These are phyloP conservation scores for Tilletia horrida DNA, from an alignment of 1,284 basidiomycete genomes.

Conservation along the genomic window DNA sequence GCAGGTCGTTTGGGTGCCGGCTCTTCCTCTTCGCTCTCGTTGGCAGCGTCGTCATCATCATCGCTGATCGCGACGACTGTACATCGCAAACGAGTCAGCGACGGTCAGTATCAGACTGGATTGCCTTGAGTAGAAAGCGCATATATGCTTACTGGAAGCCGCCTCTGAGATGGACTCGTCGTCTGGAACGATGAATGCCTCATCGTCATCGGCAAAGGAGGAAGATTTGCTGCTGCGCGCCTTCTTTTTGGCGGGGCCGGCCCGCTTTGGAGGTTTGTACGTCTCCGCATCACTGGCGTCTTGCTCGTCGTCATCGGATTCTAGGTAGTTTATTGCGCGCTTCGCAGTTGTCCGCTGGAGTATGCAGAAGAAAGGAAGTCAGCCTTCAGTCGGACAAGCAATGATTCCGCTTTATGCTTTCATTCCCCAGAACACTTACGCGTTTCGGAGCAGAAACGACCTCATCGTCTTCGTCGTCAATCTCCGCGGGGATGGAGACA, in stretches of 20 bases:
- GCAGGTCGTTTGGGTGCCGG: not conserved
- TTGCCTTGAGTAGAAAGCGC: not conserved
- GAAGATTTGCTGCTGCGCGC: not conserved
- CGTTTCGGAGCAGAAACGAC: not conserved
- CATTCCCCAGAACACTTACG: too few species aligned
- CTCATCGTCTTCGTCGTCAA: conserved; percentile 30
- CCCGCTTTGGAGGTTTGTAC: not conserved
- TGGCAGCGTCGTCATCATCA: not conserved
- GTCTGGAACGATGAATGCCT: conserved; percentile 36
- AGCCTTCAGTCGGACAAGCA: too few species aligned
- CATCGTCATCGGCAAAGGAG: conserved; percentile 34
- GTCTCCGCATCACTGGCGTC: conserved; percentile 31
- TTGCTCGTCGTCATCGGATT: conserved; percentile 38
- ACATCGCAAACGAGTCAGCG: too few species aligned
- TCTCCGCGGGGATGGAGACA: conserved; percentile 28
- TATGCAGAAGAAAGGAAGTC: too few species aligned
- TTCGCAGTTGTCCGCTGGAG: conserved; percentile 26
- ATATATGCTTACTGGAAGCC: conserved; percentile 9
- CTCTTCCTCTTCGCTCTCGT: not conserved
- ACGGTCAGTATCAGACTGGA: not conserved
- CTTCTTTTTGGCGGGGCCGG: not conserved
- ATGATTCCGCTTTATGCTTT: too few species aligned
- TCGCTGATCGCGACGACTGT: conserved; percentile 4
- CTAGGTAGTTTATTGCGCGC: conserved; percentile 34
- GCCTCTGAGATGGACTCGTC: conserved; percentile 23